Evolutionary conservation across 2,329 filamentous ascomycete species (phyloP).

Genomic region (Canariomyces notabilis): DNA sequence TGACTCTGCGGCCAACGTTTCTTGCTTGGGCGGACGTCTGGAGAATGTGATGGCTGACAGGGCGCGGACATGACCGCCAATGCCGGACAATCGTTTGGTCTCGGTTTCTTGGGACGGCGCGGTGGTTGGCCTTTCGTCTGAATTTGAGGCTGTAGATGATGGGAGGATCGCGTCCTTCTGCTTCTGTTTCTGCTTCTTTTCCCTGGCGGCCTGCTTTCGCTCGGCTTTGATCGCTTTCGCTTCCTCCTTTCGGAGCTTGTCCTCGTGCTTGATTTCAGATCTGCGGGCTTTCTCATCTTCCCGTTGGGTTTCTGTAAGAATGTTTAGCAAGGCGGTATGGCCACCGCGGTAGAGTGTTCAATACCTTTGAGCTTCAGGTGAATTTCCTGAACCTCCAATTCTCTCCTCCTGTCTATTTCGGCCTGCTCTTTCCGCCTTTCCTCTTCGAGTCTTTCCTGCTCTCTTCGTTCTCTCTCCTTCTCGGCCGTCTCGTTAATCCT

Average conservation of each 20-base stretch:
- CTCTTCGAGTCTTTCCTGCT: conserved; percentile 57
- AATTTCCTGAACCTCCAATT: conserved; percentile 50
- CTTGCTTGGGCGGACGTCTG: conserved; percentile 18
- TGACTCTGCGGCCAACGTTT: not conserved
- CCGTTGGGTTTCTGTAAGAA: conserved; percentile 39
- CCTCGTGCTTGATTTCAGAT: conserved; percentile 46
- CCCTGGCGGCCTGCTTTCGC: conserved; percentile 41
- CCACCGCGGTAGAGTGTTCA: conserved; percentile 5
- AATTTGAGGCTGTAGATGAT: not conserved
- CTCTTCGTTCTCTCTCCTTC: conserved; percentile 61
- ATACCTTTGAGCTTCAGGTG: conserved; percentile 55
- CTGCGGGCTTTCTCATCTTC: conserved; percentile 39
- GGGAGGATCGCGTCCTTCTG: conserved; percentile 1
- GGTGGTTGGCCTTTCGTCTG: not conserved
- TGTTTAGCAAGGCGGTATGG: conserved; percentile 14
- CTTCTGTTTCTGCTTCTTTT: conserved; percentile 40
- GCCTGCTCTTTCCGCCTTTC: conserved; percentile 42
- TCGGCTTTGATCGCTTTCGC: conserved; percentile 44
- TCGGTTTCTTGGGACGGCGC: not conserved
- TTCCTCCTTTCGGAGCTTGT: conserved; percentile 42
- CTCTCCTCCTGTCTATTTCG: conserved; percentile 41
- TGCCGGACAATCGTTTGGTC: conserved; percentile 3
- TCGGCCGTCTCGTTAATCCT: conserved; percentile 79
- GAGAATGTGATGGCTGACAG: conserved; percentile 21
- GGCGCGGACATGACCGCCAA: conserved; percentile 8